Evolutionary conservation across 371 early-diverging fungal genomes (phyloP).

Genomic region (Mortierella sp.): DNA sequence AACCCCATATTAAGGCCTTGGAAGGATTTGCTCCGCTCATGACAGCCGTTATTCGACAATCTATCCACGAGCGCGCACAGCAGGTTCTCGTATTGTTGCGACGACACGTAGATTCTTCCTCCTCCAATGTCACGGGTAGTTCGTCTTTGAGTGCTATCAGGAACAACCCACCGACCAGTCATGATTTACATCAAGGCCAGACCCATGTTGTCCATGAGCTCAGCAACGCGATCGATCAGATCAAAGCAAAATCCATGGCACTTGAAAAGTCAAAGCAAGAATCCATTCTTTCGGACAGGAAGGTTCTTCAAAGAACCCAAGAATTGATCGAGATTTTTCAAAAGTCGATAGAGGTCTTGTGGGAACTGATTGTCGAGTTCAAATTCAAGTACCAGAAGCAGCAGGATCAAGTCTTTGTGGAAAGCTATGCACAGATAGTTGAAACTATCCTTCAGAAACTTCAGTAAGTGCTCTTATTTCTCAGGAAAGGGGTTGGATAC

Average conservation of each 20-base stretch:
- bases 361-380: constrained; percentile 41
- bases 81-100: constrained; percentile 5
- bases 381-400: constrained; percentile 32
- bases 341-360: constrained; percentile 16
- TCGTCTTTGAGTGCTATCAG: no score
- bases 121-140: no score
- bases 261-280: constrained; percentile 5
- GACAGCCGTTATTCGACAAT: constrained; percentile 17
- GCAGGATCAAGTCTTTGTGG: constrained; percentile 28
- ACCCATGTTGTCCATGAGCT: constrained; percentile 3
- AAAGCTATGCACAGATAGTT: constrained; percentile 29
- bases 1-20: constrained; percentile 28
- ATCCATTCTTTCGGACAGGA: neutral
- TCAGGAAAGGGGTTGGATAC: no score
- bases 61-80: constrained; percentile 15
- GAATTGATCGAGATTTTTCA: constrained; percentile 25
- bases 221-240: neutral
- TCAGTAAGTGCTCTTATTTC: constrained; percentile 11
- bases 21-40: constrained; percentile 16
- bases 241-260: neutral
- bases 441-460: constrained; percentile 23
- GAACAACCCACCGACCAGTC: neutral
- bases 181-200: neutral
- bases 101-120: no score
- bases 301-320: neutral